Conservation (phyloP, 306 rosid species). For the Ziziphus jujuba region DNA sequence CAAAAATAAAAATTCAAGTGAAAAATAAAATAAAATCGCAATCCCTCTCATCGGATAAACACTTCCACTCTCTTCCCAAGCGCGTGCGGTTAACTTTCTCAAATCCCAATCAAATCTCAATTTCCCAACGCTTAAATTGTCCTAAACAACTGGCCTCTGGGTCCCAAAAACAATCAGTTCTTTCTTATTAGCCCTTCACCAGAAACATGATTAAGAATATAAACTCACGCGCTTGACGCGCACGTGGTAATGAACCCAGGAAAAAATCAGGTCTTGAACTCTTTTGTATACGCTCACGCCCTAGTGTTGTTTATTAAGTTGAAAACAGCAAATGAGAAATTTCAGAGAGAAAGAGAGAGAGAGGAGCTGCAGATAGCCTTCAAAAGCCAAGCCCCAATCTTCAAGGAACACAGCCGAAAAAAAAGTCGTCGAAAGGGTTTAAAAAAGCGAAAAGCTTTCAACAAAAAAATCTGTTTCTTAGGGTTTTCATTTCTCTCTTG, state of each 20-base stretch:
- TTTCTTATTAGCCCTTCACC: background rate
- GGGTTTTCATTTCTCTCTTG: slow-evolving; percentile 46
- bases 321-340: slow-evolving; percentile 21
- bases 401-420: background rate
- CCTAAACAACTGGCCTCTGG: too few relatives aligned
- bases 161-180: too few relatives aligned
- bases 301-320: slow-evolving; percentile 31
- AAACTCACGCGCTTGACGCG: background rate
- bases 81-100: slow-evolving; percentile 28
- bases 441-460: slow-evolving; percentile 11
- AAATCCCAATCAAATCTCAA: background rate
- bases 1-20: background rate
- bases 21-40: slow-evolving; percentile 14
- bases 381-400: slow-evolving; percentile 6
- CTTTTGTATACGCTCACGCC: slow-evolving; percentile 43
- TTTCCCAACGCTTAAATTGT: too few relatives aligned
- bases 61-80: background rate
- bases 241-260: slow-evolving; percentile 19
- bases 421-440: background rate
- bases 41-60: background rate
- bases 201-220: background rate
- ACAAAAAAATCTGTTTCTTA: slow-evolving; percentile 38
- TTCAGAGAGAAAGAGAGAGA: slow-evolving; percentile 18
- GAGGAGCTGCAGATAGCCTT: slow-evolving; percentile 18
- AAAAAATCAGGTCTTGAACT: slow-evolving; percentile 25